Evolutionary conservation across 495 filamentous ascomycete genomes (phyloP), one percentile per base, ranked within the genome.

Genomic region (Penicillium ucsense): DNA sequence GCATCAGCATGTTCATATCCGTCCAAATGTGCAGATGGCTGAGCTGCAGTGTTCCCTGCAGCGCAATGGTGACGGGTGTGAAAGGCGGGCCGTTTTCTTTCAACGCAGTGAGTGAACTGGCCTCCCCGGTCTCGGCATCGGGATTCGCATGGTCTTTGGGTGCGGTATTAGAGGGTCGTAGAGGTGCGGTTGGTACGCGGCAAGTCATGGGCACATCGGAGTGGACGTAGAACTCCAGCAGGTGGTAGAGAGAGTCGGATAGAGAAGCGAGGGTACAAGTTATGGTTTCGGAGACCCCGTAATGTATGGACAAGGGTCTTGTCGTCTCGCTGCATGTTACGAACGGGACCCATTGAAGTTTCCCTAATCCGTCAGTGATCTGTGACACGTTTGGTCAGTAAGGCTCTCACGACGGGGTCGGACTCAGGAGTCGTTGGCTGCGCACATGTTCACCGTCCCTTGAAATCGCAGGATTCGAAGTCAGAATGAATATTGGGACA

Each of bases 171-270:
- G 59, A 49, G 9, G 52, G 45, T n/a, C 49, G 48, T 28, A 63
- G 56, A 0, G 90, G 90, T 5, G 79, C 81, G 7, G 88, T 82
- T 36, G 91, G 90, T 3, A 97, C 78, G 49, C 92, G 90, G 68
- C 92, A 98, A 41, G 88, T 83, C 39, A 98, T 77, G 31, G 92
- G 92, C 8, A 86, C 88, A 64, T 98, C 92, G 71, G 84, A 88
- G 74, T 97, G 92, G 57, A 97, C 83, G 78, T 96, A 97, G 78
- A 95, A 96, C 70, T 98, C 92, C 64, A 96, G 81, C 38, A 97
- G 83, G 69, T 98, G 92, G 78, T 92, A 98, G 74, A 95, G 83
- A 12, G 83, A 79, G 67, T 98, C 92, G 59, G 81, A 72, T 58
- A 96, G 78, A 59, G 85, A 76, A 58, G 82, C 70, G 64, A 97